Base-by-base conservation (phyloP, 208 protist genomes). In the Angomonas deanei region DNA sequence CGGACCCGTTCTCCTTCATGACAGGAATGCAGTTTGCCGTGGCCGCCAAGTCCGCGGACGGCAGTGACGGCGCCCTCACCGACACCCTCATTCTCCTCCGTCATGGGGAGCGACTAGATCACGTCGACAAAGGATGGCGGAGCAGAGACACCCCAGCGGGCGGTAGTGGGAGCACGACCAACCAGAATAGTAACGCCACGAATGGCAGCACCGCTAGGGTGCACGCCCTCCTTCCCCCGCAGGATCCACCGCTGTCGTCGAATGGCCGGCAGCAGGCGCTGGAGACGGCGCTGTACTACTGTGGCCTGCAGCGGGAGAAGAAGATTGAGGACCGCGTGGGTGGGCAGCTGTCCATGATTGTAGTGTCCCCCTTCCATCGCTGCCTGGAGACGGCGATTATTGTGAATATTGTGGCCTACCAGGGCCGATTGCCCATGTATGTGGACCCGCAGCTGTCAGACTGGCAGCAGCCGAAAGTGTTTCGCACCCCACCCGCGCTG, bases 321-420 rank as follows among this genome's bases (percentile, higher is more conserved):
- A 74, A 66, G 52, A 54, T 91, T 32, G 75, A 84, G 69, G 62
- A 81, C 60, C 84, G 88, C 38, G 72, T 85, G 49, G 38, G 66
- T 11, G 88, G 88, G 1, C 80, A 68, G 28, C 73, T 90, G 33
- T 89, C 88, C 10, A 62, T 76, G 47, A 62, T 91, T 28, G 68
- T 94, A 31, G 60, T 81, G 30, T 94, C 88, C 0, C 88, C 88
- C 1, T 94, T 92, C 76, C 76, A 88, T 54, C 84, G 88, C 3
- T 94, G 88, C 60, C 55, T 94, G 11, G 84, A 94, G 69, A 94
- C 85, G 26, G 88, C 84, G 1, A 31, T 81, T 5, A 74, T 94
- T 34, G 49, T 94, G 42, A 91, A 85, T 64, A 68, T 94, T 48
- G 74, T 91, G 24, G 88, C 75, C 3, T 94, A 91, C 67, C 59